A percentile compares a stretch with the other conserved stretches of the same genome.
These are phyloP conservation scores for Phytophthora nicotianae DNA, from an alignment of 352 stramenopile species.

Conservation along the genomic window DNA sequence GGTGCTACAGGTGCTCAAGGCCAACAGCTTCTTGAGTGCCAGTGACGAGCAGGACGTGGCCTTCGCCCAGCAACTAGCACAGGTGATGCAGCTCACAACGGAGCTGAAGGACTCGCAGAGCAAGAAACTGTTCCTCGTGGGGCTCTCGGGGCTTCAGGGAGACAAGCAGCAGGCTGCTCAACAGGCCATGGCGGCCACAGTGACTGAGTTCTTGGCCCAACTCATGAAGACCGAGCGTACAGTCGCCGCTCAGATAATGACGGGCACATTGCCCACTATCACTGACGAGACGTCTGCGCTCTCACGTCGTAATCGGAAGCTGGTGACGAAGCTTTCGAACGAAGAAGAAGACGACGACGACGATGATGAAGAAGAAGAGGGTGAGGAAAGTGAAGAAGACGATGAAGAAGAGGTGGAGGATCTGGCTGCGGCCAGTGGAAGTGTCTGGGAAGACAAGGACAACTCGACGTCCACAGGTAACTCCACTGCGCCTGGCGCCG, in stretches of 20 bases:
- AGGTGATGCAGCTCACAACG: conserved; percentile 37
- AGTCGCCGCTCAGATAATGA: conserved; percentile 49
- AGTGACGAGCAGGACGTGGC: conserved; percentile 32
- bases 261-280: conserved; percentile 18
- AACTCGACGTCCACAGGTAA: conserved; percentile 33
- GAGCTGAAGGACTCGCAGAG: conserved; percentile 21
- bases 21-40: conserved; percentile 35
- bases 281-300: conserved; percentile 32
- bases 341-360: conserved; percentile 13
- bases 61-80: conserved; percentile 40
- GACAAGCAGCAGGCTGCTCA: conserved; percentile 36
- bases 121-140: conserved; percentile 47
- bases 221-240: conserved; percentile 37
- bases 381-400: conserved; percentile 12
- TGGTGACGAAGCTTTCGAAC: conserved; percentile 22
- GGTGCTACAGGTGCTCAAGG: conserved; percentile 31
- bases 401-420: conserved; percentile 25
- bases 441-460: conserved; percentile 25
- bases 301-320: conserved; percentile 34
- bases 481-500: conserved; percentile 27
- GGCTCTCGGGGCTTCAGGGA: conserved; percentile 28
- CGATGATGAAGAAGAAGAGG: conserved; percentile 12
- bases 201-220: conserved; percentile 45
- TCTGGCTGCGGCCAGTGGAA: conserved; percentile 28
- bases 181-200: conserved; percentile 27